phyloP scores from a whole-genome alignment of 805 yeast species.

The Cyberlindnera saturnus region DNA sequence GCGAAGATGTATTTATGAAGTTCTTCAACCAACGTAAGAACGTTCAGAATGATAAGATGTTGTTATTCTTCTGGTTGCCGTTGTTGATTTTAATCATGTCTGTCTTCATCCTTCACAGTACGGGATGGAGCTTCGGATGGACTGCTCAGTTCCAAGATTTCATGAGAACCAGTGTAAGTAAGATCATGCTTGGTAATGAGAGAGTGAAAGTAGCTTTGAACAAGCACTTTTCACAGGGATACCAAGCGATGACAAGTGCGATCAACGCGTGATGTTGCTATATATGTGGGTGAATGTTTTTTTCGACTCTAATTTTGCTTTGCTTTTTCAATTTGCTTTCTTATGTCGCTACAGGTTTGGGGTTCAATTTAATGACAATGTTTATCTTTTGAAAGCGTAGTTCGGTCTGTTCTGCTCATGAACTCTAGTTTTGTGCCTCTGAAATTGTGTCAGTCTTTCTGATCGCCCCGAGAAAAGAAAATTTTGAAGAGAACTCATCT shows the following conservation, averaged over 20 bases:
- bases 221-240: conserved; percentile 32
- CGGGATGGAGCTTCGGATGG: conserved; percentile 30
- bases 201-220: conserved; percentile 39
- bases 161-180: conserved; percentile 39
- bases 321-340: background rate
- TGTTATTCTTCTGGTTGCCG: conserved; percentile 90
- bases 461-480: background rate
- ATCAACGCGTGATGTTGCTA: conserved; percentile 15
- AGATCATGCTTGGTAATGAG: conserved; percentile 46
- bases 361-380: background rate
- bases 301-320: background rate
- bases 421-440: too few relatives aligned
- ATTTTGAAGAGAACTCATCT: conserved; percentile 2
- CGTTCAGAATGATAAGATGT: conserved; percentile 69
- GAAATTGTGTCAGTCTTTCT: too few relatives aligned
- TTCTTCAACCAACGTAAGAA: conserved; percentile 39
- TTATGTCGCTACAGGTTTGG: background rate
- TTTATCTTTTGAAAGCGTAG: background rate
- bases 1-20: conserved; percentile 31
- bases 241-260: conserved; percentile 33
- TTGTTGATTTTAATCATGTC: conserved; percentile 51
- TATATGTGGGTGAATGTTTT: background rate
- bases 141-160: conserved; percentile 31
- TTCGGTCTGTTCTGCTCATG: too few relatives aligned
- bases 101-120: conserved; percentile 33